Evolutionary conservation across 208 protist genomes (phyloP).

Genomic region (Angomonas deanei): DNA sequence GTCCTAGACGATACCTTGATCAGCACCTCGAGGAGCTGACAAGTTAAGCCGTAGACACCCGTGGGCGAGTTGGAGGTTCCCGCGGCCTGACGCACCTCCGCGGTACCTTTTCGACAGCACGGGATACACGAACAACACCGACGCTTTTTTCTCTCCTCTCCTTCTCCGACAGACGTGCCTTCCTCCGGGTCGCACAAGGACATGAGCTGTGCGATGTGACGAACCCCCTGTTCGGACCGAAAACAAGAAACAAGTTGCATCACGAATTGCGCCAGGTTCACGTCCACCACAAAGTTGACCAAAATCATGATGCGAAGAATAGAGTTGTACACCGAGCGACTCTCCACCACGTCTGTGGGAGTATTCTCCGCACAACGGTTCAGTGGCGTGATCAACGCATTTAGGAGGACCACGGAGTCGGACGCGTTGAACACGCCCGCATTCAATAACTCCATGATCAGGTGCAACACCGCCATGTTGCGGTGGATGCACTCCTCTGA

Average conservation of each 20-base stretch:
- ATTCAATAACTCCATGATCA: slow-evolving; percentile 30
- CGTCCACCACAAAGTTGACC: slow-evolving; percentile 25
- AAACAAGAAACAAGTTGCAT: slow-evolving; percentile 32
- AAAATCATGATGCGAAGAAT: slow-evolving; percentile 28
- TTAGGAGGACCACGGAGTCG: slow-evolving; percentile 25
- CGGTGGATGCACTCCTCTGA: slow-evolving; percentile 18
- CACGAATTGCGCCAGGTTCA: slow-evolving; percentile 21
- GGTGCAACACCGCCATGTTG: slow-evolving; percentile 24
- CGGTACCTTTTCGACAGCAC: background rate
- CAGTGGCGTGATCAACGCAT: slow-evolving; percentile 19
- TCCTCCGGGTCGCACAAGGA: slow-evolving; percentile 10
- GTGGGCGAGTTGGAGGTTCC: background rate
- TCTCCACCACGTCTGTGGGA: slow-evolving; percentile 17
- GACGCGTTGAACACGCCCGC: slow-evolving; percentile 23
- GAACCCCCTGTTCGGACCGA: slow-evolving; percentile 1
- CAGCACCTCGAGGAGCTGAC: slow-evolving; percentile 22
- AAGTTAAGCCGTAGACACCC: background rate
- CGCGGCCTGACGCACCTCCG: background rate
- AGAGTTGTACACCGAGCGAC: slow-evolving; percentile 29
- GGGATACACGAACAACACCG: background rate
- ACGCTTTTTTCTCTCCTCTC: background rate
- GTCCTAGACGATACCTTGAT: slow-evolving; percentile 21
- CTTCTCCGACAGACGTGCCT: background rate
- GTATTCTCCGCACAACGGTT: slow-evolving; percentile 21
- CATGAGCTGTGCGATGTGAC: slow-evolving; percentile 16